Conservation (phyloP, 768 basidiomycete genomes). For the Termitomyces eurrhizus region DNA sequence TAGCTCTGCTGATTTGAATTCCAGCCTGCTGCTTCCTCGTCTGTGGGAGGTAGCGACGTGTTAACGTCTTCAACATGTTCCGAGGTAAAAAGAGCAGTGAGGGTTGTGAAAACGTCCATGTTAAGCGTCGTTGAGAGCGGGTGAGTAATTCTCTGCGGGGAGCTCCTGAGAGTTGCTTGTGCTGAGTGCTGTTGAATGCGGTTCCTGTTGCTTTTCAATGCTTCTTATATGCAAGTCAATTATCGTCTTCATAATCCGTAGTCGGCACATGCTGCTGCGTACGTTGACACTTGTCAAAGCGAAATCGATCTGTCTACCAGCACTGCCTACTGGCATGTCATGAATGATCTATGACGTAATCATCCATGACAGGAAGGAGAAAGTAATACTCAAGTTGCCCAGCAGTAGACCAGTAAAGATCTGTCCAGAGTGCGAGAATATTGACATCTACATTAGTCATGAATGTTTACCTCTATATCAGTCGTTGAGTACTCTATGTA, state of each 20-base stretch:
- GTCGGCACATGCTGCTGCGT: neutral
- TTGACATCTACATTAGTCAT: neutral
- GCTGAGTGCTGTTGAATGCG: neutral
- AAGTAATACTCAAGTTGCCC: no score
- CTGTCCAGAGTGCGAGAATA: neutral
- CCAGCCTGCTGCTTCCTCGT: neutral
- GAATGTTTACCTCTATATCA: neutral
- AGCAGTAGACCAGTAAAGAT: neutral
- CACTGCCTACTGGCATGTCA: no score
- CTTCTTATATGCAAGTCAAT: neutral
- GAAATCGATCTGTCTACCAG: neutral
- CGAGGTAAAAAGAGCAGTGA: neutral
- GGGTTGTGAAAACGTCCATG: neutral
- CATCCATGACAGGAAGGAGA: no score
- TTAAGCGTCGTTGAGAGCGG: neutral
- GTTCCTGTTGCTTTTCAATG: neutral
- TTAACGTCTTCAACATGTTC: neutral
- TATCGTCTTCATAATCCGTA: neutral
- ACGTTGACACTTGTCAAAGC: neutral
- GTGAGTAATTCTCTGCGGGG: neutral
- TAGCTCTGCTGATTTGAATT: neutral
- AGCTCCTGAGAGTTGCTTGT: neutral
- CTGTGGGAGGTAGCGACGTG: neutral
- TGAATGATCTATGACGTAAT: neutral
- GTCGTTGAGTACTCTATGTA: neutral